A percentile compares a stretch with the other conserved stretches of the same genome.
phyloP scores from a whole-genome alignment of 441 rosid species.

The Breynia disticha region DNA sequence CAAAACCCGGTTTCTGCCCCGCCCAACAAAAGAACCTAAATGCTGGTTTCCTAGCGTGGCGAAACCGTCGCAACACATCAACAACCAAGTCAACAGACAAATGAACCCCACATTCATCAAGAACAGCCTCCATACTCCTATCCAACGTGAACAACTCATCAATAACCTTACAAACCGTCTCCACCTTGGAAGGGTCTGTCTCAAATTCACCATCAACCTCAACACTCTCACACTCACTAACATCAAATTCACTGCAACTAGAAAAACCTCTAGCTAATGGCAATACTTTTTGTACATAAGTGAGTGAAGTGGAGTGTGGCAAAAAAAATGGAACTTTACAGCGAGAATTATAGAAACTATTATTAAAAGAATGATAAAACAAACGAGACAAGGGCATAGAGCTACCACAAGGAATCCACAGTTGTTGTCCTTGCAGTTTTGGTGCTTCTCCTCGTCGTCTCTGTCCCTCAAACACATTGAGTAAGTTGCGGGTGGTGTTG shows the following conservation, averaged over 20 bases:
- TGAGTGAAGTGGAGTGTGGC: conserved; percentile 56
- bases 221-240: not conserved
- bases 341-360: conserved; percentile 34
- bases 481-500: conserved; percentile 21
- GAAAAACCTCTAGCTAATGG: conserved; percentile 30
- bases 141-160: conserved; percentile 72
- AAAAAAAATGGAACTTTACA: conserved; percentile 48
- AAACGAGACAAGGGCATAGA: conserved; percentile 51
- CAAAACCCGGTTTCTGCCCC: conserved; percentile 41
- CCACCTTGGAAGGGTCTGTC: conserved; percentile 43
- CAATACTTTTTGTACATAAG: conserved; percentile 40
- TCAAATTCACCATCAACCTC: conserved; percentile 16
- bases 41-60: conserved; percentile 73
- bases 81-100: conserved; percentile 50
- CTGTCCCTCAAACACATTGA: conserved; percentile 27
- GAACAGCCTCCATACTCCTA: conserved; percentile 81
- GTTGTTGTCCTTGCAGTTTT: conserved; percentile 28
- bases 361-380: conserved; percentile 40
- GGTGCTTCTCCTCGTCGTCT: conserved; percentile 16
- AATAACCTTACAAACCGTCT: conserved; percentile 71
- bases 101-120: conserved; percentile 50
- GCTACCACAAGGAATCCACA: conserved; percentile 28
- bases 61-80: conserved; percentile 48
- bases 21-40: conserved; percentile 86
- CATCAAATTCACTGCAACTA: conserved; percentile 17